Percentiles rank a stretch among this genome's conserved stretches.
These are phyloP conservation scores for Pyrus hybrid DNA, from an alignment of 331 rosid species.

Conservation along the genomic window DNA sequence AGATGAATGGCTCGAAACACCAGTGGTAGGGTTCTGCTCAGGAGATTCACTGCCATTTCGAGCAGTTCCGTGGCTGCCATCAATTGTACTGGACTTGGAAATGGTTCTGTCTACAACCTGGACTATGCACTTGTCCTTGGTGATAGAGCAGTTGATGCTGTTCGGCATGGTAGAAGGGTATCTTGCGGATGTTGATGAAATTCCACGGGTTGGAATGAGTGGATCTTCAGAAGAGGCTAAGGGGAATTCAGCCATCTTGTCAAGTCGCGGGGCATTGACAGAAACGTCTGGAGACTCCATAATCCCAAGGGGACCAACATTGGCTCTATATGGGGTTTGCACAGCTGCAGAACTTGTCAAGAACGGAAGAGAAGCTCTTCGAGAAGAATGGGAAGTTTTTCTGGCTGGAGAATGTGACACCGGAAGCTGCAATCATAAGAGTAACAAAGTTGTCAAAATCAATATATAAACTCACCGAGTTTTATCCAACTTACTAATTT, in stretches of 20 bases:
- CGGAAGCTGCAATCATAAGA: slow-evolving; percentile 52
- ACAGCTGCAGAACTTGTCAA: slow-evolving; percentile 30
- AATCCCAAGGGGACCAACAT: slow-evolving; percentile 27
- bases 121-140: slow-evolving; percentile 74
- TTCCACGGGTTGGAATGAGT: slow-evolving; percentile 19
- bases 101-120: slow-evolving; percentile 50
- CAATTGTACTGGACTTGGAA: slow-evolving; percentile 17
- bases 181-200: slow-evolving; percentile 43
- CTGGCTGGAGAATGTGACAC: slow-evolving; percentile 33
- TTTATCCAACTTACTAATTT: not conserved
- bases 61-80: slow-evolving; percentile 19
- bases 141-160: slow-evolving; percentile 35
- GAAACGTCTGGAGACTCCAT: slow-evolving; percentile 64
- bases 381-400: slow-evolving; percentile 29
- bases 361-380: slow-evolving; percentile 57
- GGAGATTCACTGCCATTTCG: slow-evolving; percentile 36
- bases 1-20: slow-evolving; percentile 37
- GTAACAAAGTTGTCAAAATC: not conserved
- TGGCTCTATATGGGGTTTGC: slow-evolving; percentile 32
- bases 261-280: slow-evolving; percentile 70
- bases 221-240: slow-evolving; percentile 51
- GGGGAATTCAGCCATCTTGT: slow-evolving; percentile 72
- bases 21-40: slow-evolving; percentile 29
- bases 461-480: not conserved
- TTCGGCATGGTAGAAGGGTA: slow-evolving; percentile 33